Base-by-base conservation (phyloP, 192 early-diverging fungal genomes). In the Diversispora epigaea region DNA sequence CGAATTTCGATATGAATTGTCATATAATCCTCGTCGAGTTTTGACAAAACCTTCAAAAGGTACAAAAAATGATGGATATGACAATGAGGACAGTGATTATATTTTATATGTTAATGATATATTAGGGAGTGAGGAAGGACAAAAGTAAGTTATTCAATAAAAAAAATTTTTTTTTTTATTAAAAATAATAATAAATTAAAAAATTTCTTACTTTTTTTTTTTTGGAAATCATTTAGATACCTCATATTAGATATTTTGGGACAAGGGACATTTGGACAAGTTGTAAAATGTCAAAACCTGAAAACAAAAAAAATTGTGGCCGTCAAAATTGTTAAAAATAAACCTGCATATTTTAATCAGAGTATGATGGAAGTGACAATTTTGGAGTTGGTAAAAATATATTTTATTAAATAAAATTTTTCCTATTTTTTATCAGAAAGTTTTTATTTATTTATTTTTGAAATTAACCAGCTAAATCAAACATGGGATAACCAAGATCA, bases 281-380 rank as follows among this genome's bases (percentile, higher is more conserved):
- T 99, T 10, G 96, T 96, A 22, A 96, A 95, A 80, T 98, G 96
- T 78, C 88, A 91, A 58, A 95, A 99, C 74, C 82, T 94, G 52
- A 95, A 94, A 79, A 97, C 96, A 15, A 90, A 93, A 80, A 95
- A 94, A 52, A 82, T 92, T 21, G 91, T 96, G 43, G 98, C 96
- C 19, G 90, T 98, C 58, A 99, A 99, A 83, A 95, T 99, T 39
- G 96, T 99, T 71, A 99, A 99, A 78, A 99, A 99, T 83, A 96
- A 96, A 81, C 88, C 89, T 0, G 96, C 98, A 5, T 99, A 98
- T 82, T 96, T 95, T 83, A 95, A 96, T 80, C 98, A 99, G 82
- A 94, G 93, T 75, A 88, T 97, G 86, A 92, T 98, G 86, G 98
- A 99, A 85, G 93, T 98, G 8, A 89, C 93, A 12, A 97, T 99